phyloP scores from a whole-genome alignment of 441 rosid species.

The Sinapis alba region DNA sequence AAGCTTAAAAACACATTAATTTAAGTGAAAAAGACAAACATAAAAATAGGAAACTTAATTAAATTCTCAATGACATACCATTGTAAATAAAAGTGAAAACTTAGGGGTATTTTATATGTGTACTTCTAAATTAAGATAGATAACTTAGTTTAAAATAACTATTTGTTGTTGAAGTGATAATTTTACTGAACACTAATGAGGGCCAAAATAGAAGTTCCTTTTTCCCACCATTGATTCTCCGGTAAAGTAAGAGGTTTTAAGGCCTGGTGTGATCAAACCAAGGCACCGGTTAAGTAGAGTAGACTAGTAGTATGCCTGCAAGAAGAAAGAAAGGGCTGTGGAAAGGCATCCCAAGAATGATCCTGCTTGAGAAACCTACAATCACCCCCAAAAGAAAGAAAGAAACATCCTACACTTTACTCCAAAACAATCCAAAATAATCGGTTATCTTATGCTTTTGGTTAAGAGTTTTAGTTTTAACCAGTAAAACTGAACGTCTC shows the following conservation, averaged over 20 bases:
- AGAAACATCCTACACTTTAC: not conserved
- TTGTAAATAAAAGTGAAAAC: too few relatives aligned
- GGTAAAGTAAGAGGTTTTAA: not conserved
- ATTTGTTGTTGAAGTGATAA: not conserved
- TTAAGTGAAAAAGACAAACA: too few relatives aligned
- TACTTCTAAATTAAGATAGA: too few relatives aligned
- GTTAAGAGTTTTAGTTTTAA: not conserved
- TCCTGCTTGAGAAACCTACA: slow-evolving; percentile 31
- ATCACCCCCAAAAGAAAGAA: not conserved
- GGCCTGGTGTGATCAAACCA: not conserved
- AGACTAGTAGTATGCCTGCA: slow-evolving; percentile 22
- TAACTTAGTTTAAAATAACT: not conserved
- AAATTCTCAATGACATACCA: too few relatives aligned
- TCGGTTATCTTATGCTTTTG: not conserved
- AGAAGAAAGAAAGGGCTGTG: slow-evolving; percentile 21
- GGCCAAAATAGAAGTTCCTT: slow-evolving; percentile 22
- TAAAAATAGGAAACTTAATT: too few relatives aligned
- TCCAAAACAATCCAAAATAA: not conserved
- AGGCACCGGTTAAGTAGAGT: not conserved
- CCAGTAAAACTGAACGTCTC: slow-evolving; percentile 19
- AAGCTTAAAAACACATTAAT: too few relatives aligned
- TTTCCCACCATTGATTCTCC: slow-evolving; percentile 22
- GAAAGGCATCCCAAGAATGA: slow-evolving; percentile 29
- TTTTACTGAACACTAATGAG: slow-evolving; percentile 26
- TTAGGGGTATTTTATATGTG: too few relatives aligned